Conservation (phyloP, 345 rosid species). For the Cardamine occulta region DNA sequence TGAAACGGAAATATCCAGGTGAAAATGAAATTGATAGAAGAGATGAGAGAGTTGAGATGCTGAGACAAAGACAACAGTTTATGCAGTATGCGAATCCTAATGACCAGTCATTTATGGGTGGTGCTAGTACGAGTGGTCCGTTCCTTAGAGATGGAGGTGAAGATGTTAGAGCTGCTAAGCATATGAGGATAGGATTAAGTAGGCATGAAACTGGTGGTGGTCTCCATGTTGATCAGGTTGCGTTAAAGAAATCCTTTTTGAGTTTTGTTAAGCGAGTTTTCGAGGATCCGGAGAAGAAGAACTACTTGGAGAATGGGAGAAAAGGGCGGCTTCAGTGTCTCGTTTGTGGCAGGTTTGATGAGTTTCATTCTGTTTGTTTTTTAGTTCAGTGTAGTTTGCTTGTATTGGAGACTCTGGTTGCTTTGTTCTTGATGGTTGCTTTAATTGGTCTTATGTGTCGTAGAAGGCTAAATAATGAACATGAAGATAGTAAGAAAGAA, state of each 20-base stretch:
- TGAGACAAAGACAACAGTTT: slow-evolving; percentile 53
- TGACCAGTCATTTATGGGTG: slow-evolving; percentile 36
- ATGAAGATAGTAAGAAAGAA: slow-evolving; percentile 26
- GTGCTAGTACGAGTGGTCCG: slow-evolving; percentile 50
- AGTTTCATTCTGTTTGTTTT: slow-evolving; percentile 33
- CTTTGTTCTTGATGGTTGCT: slow-evolving; percentile 35
- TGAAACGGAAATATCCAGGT: slow-evolving; percentile 68
- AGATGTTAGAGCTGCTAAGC: slow-evolving; percentile 61
- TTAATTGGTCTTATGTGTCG: slow-evolving; percentile 18
- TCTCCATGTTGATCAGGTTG: slow-evolving; percentile 61
- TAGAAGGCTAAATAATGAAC: slow-evolving; percentile 25
- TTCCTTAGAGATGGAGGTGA: slow-evolving; percentile 44
- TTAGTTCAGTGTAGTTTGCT: slow-evolving; percentile 10
- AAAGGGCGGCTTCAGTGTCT: slow-evolving; percentile 76
- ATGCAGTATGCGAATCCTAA: slow-evolving; percentile 48
- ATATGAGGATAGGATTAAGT: slow-evolving; percentile 50
- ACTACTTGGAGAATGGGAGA: slow-evolving; percentile 80
- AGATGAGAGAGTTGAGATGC: slow-evolving; percentile 48
- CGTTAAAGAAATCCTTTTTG: slow-evolving; percentile 72
- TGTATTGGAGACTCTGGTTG: slow-evolving; percentile 35
- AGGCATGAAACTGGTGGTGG: slow-evolving; percentile 43
- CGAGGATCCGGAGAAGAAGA: slow-evolving; percentile 71
- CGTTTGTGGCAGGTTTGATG: slow-evolving; percentile 85
- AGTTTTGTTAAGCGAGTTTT: slow-evolving; percentile 63
- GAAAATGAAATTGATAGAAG: slow-evolving; percentile 53